These are phyloP conservation scores for Tuber calosporum DNA, from an alignment of 495 filamentous ascomycete genomes.

Conservation along the genomic window DNA sequence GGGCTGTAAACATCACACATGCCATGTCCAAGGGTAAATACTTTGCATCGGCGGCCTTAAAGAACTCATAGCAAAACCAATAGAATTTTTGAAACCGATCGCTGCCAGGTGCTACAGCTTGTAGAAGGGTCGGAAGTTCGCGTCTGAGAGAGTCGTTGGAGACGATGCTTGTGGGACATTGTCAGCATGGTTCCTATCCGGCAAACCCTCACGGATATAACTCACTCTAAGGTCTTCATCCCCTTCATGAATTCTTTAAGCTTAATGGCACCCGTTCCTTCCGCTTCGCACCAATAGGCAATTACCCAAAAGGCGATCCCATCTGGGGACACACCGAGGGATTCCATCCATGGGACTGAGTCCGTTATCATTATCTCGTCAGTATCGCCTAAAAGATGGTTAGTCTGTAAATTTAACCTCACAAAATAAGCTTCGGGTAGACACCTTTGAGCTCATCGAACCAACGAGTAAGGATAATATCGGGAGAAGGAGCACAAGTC, in stretches of 20 bases:
- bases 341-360: constrained; percentile 34
- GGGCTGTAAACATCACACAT: constrained; percentile 26
- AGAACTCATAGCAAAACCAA: constrained; percentile 40
- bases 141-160: constrained; percentile 32
- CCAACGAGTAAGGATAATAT: constrained; percentile 11
- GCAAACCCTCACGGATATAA: not conserved
- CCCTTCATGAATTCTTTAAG: constrained; percentile 29
- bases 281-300: constrained; percentile 30
- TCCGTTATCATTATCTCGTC: constrained; percentile 9
- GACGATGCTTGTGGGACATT: constrained; percentile 17
- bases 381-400: constrained; percentile 7
- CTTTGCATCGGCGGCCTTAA: constrained; percentile 33
- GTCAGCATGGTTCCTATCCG: constrained; percentile 13
- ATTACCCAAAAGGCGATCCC: constrained; percentile 35
- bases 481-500: constrained; percentile 14
- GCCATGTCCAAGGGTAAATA: constrained; percentile 33
- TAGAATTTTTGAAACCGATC: constrained; percentile 36
- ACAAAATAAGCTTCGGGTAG: not conserved
- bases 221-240: constrained; percentile 32
- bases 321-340: constrained; percentile 28
- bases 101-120: constrained; percentile 17
- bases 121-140: constrained; percentile 22
- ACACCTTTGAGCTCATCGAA: constrained; percentile 34
- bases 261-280: constrained; percentile 27
- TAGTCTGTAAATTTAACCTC: constrained; percentile 6